These are phyloP conservation scores for Mycena sanguinolenta DNA, from an alignment of 768 basidiomycete genomes.

Conservation along the genomic window DNA sequence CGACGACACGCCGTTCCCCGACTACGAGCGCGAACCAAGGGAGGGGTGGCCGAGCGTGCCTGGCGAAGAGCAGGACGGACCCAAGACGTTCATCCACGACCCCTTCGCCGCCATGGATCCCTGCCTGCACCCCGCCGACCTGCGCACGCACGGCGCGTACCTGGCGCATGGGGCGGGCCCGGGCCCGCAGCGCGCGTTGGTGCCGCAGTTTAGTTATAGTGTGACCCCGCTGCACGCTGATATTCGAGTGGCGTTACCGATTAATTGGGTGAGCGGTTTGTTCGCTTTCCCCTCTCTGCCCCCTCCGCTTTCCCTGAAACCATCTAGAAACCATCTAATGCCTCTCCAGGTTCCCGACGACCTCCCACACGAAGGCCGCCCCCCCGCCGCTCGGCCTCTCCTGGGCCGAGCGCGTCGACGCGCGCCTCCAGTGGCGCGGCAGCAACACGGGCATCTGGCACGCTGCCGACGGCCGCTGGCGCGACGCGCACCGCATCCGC, in stretches of 20 bases:
- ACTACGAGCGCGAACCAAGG: slow-evolving; percentile 17
- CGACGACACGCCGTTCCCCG: slow-evolving; percentile 18
- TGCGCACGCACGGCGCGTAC: slow-evolving; percentile 63
- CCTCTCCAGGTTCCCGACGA: slow-evolving; percentile 14
- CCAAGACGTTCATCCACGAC: slow-evolving; percentile 61
- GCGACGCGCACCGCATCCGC: slow-evolving; percentile 57
- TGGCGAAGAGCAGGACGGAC: slow-evolving; percentile 4
- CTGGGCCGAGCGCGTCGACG: slow-evolving; percentile 74
- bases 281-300: background rate
- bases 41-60: slow-evolving; percentile 3
- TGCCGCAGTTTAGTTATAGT: slow-evolving; percentile 67
- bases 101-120: slow-evolving; percentile 61
- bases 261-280: slow-evolving; percentile 54
- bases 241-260: slow-evolving; percentile 59
- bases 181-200: slow-evolving; percentile 51
- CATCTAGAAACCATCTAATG: background rate
- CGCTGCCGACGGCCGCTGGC: slow-evolving; percentile 56
- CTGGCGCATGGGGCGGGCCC: slow-evolving; percentile 64
- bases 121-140: slow-evolving; percentile 56
- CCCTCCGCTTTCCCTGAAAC: too few relatives aligned
- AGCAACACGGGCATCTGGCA: slow-evolving; percentile 77
- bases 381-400: slow-evolving; percentile 44
- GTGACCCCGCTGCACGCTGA: slow-evolving; percentile 65
- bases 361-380: slow-evolving; percentile 36
- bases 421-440: slow-evolving; percentile 77